Percentiles rank a stretch among this genome's conserved stretches.
These are phyloP conservation scores for Colletotrichum nymphaeae DNA, from an alignment of 2,329 filamentous ascomycete genomes.

Conservation along the genomic window DNA sequence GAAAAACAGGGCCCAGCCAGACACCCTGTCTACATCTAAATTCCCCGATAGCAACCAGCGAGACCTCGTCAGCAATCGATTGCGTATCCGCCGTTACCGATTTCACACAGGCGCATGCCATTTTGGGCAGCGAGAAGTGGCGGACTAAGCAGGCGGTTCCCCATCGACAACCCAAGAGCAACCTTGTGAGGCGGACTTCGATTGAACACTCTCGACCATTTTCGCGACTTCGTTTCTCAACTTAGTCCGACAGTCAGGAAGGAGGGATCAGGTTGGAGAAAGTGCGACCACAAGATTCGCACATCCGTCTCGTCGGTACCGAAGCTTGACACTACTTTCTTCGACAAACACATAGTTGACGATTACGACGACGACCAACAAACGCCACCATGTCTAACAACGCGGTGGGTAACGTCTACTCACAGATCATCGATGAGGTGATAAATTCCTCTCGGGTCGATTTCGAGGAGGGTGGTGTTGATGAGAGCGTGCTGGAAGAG, in stretches of 20 bases:
- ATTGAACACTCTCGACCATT: constrained; percentile 1
- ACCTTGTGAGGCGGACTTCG: not conserved
- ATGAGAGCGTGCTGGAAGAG: constrained; percentile 86
- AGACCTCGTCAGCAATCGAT: not conserved
- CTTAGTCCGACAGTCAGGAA: not conserved
- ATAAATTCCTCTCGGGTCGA: constrained; percentile 92
- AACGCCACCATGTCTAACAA: constrained; percentile 65
- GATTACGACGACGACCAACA: not conserved
- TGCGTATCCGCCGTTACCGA: not conserved
- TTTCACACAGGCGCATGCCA: constrained; percentile 13
- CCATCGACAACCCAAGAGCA: not conserved
- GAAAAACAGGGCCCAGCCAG: constrained; percentile 39
- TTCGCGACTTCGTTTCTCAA: not conserved
- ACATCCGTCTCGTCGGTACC: not conserved
- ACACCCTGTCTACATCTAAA: constrained; percentile 14
- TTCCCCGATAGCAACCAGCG: not conserved
- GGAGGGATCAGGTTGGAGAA: not conserved
- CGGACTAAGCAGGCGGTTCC: constrained; percentile 23
- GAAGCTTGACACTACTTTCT: not conserved
- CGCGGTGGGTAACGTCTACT: constrained; percentile 81
- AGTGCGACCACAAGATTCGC: not conserved
- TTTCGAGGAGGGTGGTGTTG: constrained; percentile 96
- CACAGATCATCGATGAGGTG: constrained; percentile 83
- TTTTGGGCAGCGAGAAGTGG: constrained; percentile 27
- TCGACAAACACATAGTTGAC: not conserved